A percentile compares a stretch with the other conserved stretches of the same genome.
Conservation (phyloP, 169 alveolate species). For the Cryptosporidium bovis region DNA sequence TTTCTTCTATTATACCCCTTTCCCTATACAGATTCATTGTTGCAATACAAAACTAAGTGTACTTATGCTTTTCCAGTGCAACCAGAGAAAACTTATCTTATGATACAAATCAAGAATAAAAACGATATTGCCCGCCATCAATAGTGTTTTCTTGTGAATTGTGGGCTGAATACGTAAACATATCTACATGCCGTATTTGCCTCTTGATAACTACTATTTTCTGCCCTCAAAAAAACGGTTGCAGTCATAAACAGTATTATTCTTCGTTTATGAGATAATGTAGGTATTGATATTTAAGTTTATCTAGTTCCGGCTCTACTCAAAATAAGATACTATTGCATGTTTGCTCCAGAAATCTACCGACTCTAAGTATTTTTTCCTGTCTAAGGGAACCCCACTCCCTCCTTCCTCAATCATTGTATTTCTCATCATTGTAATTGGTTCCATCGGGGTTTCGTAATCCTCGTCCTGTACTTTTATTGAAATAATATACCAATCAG, state of each 20-base stretch:
- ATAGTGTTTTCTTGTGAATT: not conserved
- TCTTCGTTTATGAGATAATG: not conserved
- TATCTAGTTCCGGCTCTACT: conserved; percentile 7
- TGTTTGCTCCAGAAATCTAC: conserved; percentile 96
- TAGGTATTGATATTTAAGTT: not conserved
- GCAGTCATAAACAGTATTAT: not conserved
- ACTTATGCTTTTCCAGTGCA: not conserved
- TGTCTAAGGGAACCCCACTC: conserved; percentile 95
- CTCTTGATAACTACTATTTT: not conserved
- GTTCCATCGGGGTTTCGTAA: conserved; percentile 96
- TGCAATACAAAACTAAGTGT: not conserved
- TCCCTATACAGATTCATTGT: conserved; percentile 10
- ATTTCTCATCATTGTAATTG: conserved; percentile 97
- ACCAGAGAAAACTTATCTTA: no score
- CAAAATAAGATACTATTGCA: conserved; percentile 83
- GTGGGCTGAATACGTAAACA: conserved; percentile 42
- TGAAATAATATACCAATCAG: conserved; percentile 90
- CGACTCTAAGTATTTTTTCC: conserved; percentile 89
- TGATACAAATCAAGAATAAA: no score
- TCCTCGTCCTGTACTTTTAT: conserved; percentile 87
- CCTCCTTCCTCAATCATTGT: conserved; percentile 97
- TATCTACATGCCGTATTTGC: conserved; percentile 33
- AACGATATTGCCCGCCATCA: not conserved
- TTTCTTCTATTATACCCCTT: conserved; percentile 74
- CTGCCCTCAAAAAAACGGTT: not conserved